These are phyloP conservation scores for Kokia cookei DNA, from an alignment of 441 rosid genomes.

Conservation along the genomic window DNA sequence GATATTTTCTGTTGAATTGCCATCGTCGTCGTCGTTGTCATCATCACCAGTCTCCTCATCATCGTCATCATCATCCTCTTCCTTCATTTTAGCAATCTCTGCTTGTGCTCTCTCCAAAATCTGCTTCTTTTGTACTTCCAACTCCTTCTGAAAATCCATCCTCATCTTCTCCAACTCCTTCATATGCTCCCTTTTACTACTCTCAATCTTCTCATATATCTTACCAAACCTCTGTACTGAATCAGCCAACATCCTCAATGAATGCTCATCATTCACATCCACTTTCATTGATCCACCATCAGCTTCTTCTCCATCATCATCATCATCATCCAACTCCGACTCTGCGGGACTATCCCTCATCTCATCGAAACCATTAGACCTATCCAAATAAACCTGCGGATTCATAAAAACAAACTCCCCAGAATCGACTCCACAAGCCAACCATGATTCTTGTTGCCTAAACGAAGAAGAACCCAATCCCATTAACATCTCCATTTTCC, in stretches of 20 bases:
- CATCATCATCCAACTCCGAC: background rate
- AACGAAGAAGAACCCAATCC: conserved; percentile 29
- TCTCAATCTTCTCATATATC: conserved; percentile 90
- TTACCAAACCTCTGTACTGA: conserved; percentile 72
- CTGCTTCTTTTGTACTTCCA: conserved; percentile 82
- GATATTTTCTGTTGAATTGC: conserved; percentile 45
- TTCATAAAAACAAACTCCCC: conserved; percentile 81
- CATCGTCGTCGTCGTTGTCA: background rate
- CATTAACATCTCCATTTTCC: conserved; percentile 79
- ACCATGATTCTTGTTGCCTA: conserved; percentile 52
- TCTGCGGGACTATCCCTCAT: conserved; percentile 81
- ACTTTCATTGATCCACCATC: conserved; percentile 48
- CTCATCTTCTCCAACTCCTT: conserved; percentile 86
- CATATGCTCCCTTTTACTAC: conserved; percentile 71
- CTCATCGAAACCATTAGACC: conserved; percentile 74
- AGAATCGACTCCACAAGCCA: conserved; percentile 83
- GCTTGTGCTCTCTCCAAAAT: conserved; percentile 74
- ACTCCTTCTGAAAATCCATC: conserved; percentile 75
- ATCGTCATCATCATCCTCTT: conserved; percentile 30
- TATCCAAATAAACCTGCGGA: conserved; percentile 53
- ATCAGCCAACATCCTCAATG: conserved; percentile 67
- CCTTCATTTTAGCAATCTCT: conserved; percentile 70
- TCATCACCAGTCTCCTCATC: conserved; percentile 18
- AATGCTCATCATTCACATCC: conserved; percentile 48
- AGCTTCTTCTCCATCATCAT: conserved; percentile 18